Percentiles rank a stretch among this genome's conserved stretches.
Conservation (phyloP, 1,284 basidiomycete genomes). For the Ganoderma sp. region DNA sequence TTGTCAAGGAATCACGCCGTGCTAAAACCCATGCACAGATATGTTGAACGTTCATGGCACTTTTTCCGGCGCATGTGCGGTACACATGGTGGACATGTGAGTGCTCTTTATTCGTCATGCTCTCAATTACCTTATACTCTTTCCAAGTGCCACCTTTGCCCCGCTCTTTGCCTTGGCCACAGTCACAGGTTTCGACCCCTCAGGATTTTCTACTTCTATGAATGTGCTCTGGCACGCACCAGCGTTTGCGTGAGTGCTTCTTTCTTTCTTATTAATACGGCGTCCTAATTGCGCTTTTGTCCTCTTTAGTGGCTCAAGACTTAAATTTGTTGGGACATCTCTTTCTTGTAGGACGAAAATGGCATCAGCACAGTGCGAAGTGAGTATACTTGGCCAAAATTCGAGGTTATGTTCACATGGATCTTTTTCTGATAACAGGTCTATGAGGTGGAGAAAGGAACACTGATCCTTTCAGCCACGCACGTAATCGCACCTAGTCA, state of each 20-base stretch:
- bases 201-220: conserved; percentile 36
- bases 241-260: conserved; percentile 32
- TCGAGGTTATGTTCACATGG: neutral
- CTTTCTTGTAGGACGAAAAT: conserved; percentile 32
- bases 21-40: conserved; percentile 22
- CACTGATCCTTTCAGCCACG: conserved; percentile 35
- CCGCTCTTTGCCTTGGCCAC: conserved; percentile 34
- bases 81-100: conserved; percentile 38
- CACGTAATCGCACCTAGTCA: conserved; percentile 34
- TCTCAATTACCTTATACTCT: neutral
- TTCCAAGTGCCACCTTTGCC: conserved; percentile 34
- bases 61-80: conserved; percentile 36
- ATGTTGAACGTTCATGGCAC: conserved; percentile 40
- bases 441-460: conserved; percentile 36
- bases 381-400: conserved; percentile 14
- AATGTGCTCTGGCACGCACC: conserved; percentile 37
- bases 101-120: conserved; percentile 11
- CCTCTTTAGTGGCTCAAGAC: conserved; percentile 28
- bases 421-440: conserved; percentile 25
- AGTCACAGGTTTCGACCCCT: conserved; percentile 30
- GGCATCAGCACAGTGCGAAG: conserved; percentile 36
- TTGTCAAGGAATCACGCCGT: neutral
- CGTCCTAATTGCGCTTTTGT: neutral
- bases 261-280: neutral
- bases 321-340: conserved; percentile 36